Conservation (phyloP, 305 asterid genomes). For the Andrographis paniculata region DNA sequence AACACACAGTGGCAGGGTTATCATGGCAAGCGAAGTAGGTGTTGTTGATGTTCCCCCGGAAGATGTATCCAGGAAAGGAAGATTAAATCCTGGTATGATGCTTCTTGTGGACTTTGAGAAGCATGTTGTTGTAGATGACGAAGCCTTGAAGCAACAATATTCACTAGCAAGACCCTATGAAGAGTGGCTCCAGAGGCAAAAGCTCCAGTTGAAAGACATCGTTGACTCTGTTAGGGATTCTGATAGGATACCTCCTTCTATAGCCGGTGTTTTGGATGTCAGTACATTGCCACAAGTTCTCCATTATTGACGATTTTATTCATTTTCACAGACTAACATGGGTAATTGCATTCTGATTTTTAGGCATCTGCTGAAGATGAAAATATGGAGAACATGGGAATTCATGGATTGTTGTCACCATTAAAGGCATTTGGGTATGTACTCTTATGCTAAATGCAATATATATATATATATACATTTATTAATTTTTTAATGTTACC, state of each 20-base stretch:
- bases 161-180: slow-evolving; percentile 90
- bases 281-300: slow-evolving; percentile 25
- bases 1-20: slow-evolving; percentile 94
- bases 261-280: slow-evolving; percentile 74
- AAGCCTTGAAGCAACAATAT: slow-evolving; percentile 93
- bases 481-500: slow-evolving; percentile 4
- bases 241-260: slow-evolving; percentile 55
- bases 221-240: slow-evolving; percentile 76
- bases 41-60: slow-evolving; percentile 98
- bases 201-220: slow-evolving; percentile 75
- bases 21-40: slow-evolving; percentile 99
- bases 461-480: slow-evolving; percentile 7
- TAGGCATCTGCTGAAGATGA: slow-evolving; percentile 71
- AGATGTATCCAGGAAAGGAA: slow-evolving; percentile 91
- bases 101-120: slow-evolving; percentile 99
- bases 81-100: slow-evolving; percentile 99
- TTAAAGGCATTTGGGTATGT: slow-evolving; percentile 93
- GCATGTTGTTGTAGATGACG: slow-evolving; percentile 93
- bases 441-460: background rate
- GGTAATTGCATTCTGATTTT: slow-evolving; percentile 2
- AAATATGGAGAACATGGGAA: slow-evolving; percentile 83
- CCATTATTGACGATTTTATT: slow-evolving; percentile 10
- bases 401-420: slow-evolving; percentile 86
- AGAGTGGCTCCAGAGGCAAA: slow-evolving; percentile 84
- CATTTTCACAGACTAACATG: slow-evolving; percentile 19